Evolutionary conservation across 176 grass and related monocot genomes (phyloP).

Genomic region (Saccharum officinarum): DNA sequence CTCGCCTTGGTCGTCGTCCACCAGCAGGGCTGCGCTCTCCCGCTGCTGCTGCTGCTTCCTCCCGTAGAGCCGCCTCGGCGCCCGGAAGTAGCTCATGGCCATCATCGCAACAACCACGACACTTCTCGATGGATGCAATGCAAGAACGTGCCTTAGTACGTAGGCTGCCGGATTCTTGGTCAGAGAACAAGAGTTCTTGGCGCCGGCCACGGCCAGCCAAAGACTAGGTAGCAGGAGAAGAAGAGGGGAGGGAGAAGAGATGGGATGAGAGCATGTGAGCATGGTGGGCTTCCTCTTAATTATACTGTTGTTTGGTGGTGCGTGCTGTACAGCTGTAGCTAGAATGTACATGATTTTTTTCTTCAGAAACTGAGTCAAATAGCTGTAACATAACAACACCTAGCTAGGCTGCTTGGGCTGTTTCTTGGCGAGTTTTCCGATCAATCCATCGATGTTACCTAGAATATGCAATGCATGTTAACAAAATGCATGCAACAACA

Average conservation of each 20-base stretch:
- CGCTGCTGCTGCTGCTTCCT: background rate
- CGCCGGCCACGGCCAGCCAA: background rate
- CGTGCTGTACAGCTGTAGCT: background rate
- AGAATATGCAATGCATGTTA: background rate
- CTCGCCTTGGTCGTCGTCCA: background rate
- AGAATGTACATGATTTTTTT: background rate
- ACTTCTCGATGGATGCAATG: background rate
- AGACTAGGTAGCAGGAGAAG: background rate
- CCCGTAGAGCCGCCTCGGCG: slow-evolving; percentile 2
- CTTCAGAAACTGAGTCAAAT: background rate
- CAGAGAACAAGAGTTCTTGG: background rate
- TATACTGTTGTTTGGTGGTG: background rate
- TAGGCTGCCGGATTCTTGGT: too few relatives aligned
- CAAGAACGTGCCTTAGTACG: background rate
- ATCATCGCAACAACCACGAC: background rate
- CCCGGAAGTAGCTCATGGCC: background rate
- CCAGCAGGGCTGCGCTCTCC: background rate
- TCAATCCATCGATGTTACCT: background rate
- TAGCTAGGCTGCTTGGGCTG: background rate
- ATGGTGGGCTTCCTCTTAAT: background rate
- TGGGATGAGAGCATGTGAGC: background rate
- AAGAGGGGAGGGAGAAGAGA: background rate
- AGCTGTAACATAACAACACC: background rate
- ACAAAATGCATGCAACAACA: background rate
- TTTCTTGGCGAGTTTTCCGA: background rate